Evolutionary conservation across 139 green algal species (phyloP).

Genomic region (Limnomonas spitsbergensis): DNA sequence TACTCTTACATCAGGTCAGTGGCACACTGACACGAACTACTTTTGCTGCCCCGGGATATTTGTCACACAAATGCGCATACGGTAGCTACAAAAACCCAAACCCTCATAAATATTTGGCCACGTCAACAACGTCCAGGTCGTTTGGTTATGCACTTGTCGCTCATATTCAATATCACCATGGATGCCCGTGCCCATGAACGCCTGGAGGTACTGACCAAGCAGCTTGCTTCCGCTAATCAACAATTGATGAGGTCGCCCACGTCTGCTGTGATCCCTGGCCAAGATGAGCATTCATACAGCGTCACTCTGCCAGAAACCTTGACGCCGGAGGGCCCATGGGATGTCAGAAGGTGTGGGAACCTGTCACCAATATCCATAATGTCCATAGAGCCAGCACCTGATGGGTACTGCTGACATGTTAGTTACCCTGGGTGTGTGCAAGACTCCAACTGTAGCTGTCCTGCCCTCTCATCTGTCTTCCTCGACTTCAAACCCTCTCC

Average conservation of each 20-base stretch:
- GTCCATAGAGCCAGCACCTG: background rate
- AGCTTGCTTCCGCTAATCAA: too few species aligned
- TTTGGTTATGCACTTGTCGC: background rate
- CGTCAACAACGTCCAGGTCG: background rate
- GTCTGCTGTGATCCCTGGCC: background rate
- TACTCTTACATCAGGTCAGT: background rate
- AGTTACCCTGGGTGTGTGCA: too few species aligned
- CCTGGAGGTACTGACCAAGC: too few species aligned
- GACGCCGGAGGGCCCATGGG: slow-evolving; percentile 58
- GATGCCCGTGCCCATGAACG: background rate
- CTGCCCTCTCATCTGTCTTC: background rate
- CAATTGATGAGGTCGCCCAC: too few species aligned
- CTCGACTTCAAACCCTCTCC: background rate
- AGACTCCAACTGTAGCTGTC: background rate
- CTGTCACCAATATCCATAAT: too few species aligned
- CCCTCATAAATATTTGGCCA: background rate
- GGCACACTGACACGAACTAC: background rate
- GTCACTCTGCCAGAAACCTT: slow-evolving; percentile 77
- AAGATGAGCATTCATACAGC: slow-evolving; percentile 17
- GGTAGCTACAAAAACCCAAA: too few species aligned
- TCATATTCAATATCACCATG: background rate
- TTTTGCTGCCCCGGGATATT: background rate
- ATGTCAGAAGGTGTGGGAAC: slow-evolving; percentile 81
- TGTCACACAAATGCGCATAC: too few species aligned
- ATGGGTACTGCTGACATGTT: background rate